These are phyloP conservation scores for Magnusiomyces magnusii DNA, from an alignment of 1,139 yeast species.

Conservation along the genomic window DNA sequence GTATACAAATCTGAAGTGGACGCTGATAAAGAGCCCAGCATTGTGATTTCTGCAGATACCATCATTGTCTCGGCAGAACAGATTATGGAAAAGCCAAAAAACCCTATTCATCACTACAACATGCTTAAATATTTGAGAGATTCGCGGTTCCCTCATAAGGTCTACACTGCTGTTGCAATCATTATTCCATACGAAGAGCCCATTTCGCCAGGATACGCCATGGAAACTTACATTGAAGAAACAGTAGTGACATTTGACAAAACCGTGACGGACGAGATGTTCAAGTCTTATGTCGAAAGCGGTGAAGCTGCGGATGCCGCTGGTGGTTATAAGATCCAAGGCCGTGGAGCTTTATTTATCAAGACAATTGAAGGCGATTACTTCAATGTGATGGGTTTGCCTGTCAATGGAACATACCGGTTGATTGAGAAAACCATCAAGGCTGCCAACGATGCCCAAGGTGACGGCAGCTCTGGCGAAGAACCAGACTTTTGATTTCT, in stretches of 20 bases:
- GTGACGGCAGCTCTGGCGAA: conserved; percentile 1
- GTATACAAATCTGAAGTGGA: conserved; percentile 43
- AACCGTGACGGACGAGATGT: conserved; percentile 43
- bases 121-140: conserved; percentile 43
- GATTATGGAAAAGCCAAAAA: conserved; percentile 72
- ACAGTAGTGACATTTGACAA: conserved; percentile 45
- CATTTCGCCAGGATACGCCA: conserved; percentile 36
- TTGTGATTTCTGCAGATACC: conserved; percentile 78
- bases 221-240: conserved; percentile 38
- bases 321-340: conserved; percentile 89
- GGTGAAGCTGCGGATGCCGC: conserved; percentile 80
- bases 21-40: conserved; percentile 34
- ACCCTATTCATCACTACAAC: conserved; percentile 42
- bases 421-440: conserved; percentile 28
- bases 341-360: conserved; percentile 58
- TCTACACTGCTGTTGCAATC: conserved; percentile 61
- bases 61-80: conserved; percentile 51
- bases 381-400: conserved; percentile 85
- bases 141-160: conserved; percentile 41
- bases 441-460: neutral
- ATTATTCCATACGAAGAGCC: conserved; percentile 39
- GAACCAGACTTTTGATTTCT: neutral
- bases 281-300: conserved; percentile 54
- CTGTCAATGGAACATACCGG: conserved; percentile 50
- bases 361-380: conserved; percentile 66